Evolutionary conservation across 179 eudicot species (phyloP).

Genomic region (Amaranthus tricolor): DNA sequence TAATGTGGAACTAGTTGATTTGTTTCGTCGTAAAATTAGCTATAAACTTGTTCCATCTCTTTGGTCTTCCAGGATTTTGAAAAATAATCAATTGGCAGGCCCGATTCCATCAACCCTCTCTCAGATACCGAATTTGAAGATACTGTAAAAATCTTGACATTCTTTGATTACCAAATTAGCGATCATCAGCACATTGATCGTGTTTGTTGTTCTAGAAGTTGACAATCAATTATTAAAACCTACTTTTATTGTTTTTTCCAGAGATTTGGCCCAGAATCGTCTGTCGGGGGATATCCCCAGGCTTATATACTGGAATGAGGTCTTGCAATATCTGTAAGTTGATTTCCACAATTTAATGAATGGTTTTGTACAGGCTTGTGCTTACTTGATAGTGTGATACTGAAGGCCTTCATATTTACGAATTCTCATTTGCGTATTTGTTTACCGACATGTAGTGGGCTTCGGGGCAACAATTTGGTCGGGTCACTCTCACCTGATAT

Average conservation of each 20-base stretch:
- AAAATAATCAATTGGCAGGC: slow-evolving; percentile 85
- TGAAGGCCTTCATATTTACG: background rate
- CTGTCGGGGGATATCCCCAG: slow-evolving; percentile 93
- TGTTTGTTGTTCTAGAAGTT: background rate
- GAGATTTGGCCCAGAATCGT: slow-evolving; percentile 92
- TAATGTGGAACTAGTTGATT: background rate
- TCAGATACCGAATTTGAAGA: slow-evolving; percentile 88
- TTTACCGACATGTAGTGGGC: slow-evolving; percentile 48
- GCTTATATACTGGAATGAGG: slow-evolving; percentile 97
- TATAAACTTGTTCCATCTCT: background rate
- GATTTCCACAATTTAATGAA: background rate
- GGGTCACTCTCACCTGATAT: slow-evolving; percentile 88
- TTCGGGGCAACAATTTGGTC: slow-evolving; percentile 79
- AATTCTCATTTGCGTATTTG: background rate
- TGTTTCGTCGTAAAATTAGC: background rate
- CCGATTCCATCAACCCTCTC: slow-evolving; percentile 96
- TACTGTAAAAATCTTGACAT: slow-evolving; percentile 48
- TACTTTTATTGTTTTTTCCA: slow-evolving; percentile 19
- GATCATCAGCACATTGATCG: background rate
- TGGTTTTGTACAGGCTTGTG: background rate
- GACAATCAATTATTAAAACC: background rate
- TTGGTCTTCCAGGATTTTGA: slow-evolving; percentile 57
- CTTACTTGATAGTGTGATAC: background rate
- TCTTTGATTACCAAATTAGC: background rate
- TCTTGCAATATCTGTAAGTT: slow-evolving; percentile 91